phyloP scores from a whole-genome alignment of 768 basidiomycete genomes.

The Pilatotrama ljubarskyi region DNA sequence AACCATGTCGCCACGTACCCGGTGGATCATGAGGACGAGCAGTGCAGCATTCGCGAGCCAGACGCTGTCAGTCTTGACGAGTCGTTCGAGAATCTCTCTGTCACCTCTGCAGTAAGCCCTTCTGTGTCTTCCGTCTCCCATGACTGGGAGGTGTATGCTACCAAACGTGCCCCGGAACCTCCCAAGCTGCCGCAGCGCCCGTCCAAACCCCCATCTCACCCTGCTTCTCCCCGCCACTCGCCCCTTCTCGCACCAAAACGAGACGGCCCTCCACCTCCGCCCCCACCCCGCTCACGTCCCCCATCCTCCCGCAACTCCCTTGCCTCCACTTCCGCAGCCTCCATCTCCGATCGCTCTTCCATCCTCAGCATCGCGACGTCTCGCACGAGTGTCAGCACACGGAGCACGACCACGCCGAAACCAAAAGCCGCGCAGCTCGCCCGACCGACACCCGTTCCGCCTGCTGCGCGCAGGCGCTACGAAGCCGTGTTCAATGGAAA shows the following conservation, averaged over 20 bases:
- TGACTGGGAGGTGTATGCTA: slow-evolving; percentile 26
- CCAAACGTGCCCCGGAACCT: slow-evolving; percentile 24
- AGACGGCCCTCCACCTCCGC: slow-evolving; percentile 27
- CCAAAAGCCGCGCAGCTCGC: slow-evolving; percentile 35
- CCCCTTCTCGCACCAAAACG: slow-evolving; percentile 14
- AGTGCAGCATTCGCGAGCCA: slow-evolving; percentile 32
- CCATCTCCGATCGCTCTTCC: slow-evolving; percentile 64
- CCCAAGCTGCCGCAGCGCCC: slow-evolving; percentile 34
- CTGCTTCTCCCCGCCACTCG: slow-evolving; percentile 21
- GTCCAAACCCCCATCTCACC: slow-evolving; percentile 14
- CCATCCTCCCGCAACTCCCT: slow-evolving; percentile 41
- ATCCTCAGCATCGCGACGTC: slow-evolving; percentile 49
- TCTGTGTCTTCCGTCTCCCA: slow-evolving; percentile 41
- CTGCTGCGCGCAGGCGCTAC: slow-evolving; percentile 63
- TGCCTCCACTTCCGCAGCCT: slow-evolving; percentile 24
- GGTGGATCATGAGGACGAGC: slow-evolving; percentile 38
- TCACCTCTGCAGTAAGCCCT: slow-evolving; percentile 55
- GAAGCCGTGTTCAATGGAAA: slow-evolving; percentile 67
- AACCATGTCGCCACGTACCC: slow-evolving; percentile 40
- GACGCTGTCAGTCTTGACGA: slow-evolving; percentile 64
- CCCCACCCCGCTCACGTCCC: slow-evolving; percentile 26
- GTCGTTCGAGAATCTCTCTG: slow-evolving; percentile 71
- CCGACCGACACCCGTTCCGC: slow-evolving; percentile 69
- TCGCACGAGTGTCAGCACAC: slow-evolving; percentile 36
- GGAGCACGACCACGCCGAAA: slow-evolving; percentile 24